A percentile compares a stretch with the other conserved stretches of the same genome.
phyloP scores from a whole-genome alignment of 2,329 filamentous ascomycete genomes.

The Knufia fluminis region DNA sequence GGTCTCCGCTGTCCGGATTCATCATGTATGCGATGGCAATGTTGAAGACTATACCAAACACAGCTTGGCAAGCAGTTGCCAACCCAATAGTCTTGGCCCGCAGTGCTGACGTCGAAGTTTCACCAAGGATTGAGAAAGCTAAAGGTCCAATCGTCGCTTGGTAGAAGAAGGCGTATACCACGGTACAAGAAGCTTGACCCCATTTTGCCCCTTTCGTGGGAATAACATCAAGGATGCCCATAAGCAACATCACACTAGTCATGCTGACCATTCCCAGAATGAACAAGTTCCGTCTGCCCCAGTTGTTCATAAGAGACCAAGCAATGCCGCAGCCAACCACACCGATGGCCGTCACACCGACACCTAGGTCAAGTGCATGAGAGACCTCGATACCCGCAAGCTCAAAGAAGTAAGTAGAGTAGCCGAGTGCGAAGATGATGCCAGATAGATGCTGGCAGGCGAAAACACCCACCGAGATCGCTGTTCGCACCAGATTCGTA shows the following conservation, averaged over 20 bases:
- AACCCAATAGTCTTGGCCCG: slow-evolving; percentile 39
- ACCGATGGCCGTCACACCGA: slow-evolving; percentile 31
- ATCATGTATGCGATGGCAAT: slow-evolving; percentile 34
- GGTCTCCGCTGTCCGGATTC: slow-evolving; percentile 26
- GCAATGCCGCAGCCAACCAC: slow-evolving; percentile 31
- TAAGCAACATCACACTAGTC: slow-evolving; percentile 29
- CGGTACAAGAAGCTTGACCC: slow-evolving; percentile 30
- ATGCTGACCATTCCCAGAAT: slow-evolving; percentile 27
- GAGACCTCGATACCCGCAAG: slow-evolving; percentile 30
- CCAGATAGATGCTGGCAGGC: slow-evolving; percentile 36
- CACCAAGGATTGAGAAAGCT: slow-evolving; percentile 40
- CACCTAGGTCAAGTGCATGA: slow-evolving; percentile 32
- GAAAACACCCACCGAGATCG: slow-evolving; percentile 37
- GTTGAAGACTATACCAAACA: slow-evolving; percentile 32
- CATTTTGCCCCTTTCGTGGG: slow-evolving; percentile 28
- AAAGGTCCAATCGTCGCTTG: slow-evolving; percentile 34
- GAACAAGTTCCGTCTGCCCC: slow-evolving; percentile 29
- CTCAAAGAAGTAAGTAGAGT: slow-evolving; percentile 42
- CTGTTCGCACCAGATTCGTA: slow-evolving; percentile 35
- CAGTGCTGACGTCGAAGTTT: slow-evolving; percentile 36
- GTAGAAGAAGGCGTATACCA: slow-evolving; percentile 34
- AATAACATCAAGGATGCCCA: slow-evolving; percentile 34
- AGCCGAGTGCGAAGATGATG: slow-evolving; percentile 35
- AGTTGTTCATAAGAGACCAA: slow-evolving; percentile 28
- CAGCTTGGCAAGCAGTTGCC: slow-evolving; percentile 31